phyloP scores from a whole-genome alignment of 2,329 filamentous ascomycete genomes.

The Sclerotinia borealis region DNA sequence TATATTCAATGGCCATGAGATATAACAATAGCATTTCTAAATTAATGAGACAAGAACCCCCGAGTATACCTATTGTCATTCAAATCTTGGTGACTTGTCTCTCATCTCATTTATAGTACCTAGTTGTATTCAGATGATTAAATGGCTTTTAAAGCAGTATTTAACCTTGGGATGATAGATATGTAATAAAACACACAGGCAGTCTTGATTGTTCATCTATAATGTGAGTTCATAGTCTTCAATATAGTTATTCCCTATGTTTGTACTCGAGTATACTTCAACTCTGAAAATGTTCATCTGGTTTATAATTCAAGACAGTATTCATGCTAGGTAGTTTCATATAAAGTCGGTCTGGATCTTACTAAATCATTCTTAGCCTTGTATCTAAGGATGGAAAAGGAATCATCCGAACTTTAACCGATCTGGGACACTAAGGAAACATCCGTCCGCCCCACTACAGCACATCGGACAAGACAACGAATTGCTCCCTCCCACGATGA shows the following conservation, averaged over 20 bases:
- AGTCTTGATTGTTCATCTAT: no score
- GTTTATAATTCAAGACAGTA: no score
- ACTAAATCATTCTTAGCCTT: not conserved
- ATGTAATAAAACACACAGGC: no score
- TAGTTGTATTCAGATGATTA: not conserved
- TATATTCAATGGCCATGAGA: not conserved
- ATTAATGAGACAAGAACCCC: no score
- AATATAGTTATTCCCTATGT: no score
- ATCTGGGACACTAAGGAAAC: not conserved
- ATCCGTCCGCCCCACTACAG: not conserved
- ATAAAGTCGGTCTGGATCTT: no score
- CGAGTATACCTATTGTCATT: not conserved
- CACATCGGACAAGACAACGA: slow-evolving; percentile 6
- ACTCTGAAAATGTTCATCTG: no score
- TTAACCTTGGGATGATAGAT: no score
- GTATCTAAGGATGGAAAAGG: not conserved
- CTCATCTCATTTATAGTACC: not conserved
- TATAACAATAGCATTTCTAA: not conserved
- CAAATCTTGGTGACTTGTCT: not conserved
- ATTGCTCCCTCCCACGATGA: not conserved
- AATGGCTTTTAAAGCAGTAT: not conserved
- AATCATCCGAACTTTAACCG: not conserved
- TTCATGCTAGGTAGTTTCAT: no score
- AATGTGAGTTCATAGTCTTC: no score
- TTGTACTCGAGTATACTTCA: no score